Evolutionary conservation across 805 yeast species (phyloP), one percentile per base, ranked within the genome.

Genomic region (Saccharomyces kudriavzevii): DNA sequence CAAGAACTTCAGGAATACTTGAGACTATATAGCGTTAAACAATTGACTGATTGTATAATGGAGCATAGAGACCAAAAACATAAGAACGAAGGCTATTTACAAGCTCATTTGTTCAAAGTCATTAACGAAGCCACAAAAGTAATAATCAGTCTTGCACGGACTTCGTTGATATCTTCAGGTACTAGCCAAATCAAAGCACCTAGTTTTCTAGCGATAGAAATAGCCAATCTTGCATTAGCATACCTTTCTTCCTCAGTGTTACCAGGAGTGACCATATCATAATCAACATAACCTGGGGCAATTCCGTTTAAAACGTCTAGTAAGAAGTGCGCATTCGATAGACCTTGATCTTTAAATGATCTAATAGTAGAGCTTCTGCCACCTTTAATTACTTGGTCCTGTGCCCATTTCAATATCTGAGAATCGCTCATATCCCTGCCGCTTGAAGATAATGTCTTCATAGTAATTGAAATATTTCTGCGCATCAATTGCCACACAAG

Each of bases 111-210:
- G 28, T 73, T 71, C 48, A 87, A 71, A 9, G 91, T 76, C 99
- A 94, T 94, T 71, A 94, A 81, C 50, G 97, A 89, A 52, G 97
- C 99, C 57, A 94, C 89, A 70, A 94, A 94, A 0, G 98, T 90
- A 69, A 90, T 80, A 54, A 94, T 87, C 74, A 94, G 83, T 71
- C 98, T 83, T 47, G 96, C 80, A 73, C 98, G 87, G 47, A 94
- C 97, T 74, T 92, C 98, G 64, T 85, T 87, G 65, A 94, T 94
- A 74, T 94, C 99, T 72, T 94, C 99, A n/a, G 99, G 99, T n/a
- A 94, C 97, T 62, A 94, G 79, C 97, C 97, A 94, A 66, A 94
- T 94, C 69, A 94, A 82, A 45, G 97, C 99, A 57, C 99, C 99
- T 62, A 94, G 76, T 73, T 94, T 94, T 80, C 99, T 87, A 35